Evolutionary conservation across 148 eudicot genomes (phyloP).

Genomic region (Arctostaphylos glauca): DNA sequence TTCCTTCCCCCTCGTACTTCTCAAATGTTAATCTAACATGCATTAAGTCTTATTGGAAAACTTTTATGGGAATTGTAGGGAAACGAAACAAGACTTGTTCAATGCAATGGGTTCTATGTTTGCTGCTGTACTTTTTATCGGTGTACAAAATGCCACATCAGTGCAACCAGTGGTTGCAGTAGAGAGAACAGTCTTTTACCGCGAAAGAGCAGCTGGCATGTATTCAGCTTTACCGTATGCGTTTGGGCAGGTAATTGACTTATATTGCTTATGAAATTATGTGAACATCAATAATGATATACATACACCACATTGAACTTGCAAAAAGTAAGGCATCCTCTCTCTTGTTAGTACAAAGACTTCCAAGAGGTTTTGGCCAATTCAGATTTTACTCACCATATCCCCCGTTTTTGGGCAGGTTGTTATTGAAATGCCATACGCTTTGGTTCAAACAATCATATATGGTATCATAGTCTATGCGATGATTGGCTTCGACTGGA

Average conservation of each 20-base stretch:
- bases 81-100: conserved; percentile 31
- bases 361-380: not conserved
- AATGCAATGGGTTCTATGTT: conserved; percentile 61
- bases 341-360: not conserved
- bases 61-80: conserved; percentile 25
- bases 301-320: not conserved
- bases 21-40: not conserved
- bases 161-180: conserved; percentile 45
- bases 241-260: conserved; percentile 44
- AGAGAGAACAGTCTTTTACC: conserved; percentile 54
- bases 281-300: not conserved
- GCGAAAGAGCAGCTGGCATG: conserved; percentile 65
- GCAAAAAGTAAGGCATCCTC: not conserved
- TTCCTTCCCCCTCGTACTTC: not conserved
- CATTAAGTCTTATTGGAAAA: not conserved
- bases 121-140: conserved; percentile 41
- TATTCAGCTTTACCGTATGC: conserved; percentile 59
- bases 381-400: not conserved
- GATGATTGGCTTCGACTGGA: conserved; percentile 52
- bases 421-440: conserved; percentile 44
- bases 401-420: conserved; percentile 28
- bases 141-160: conserved; percentile 40
- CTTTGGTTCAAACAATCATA: conserved; percentile 34
- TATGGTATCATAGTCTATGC: conserved; percentile 41
- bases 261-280: not conserved